These are phyloP conservation scores for Clonostachys sp. DNA, from an alignment of 2,329 filamentous ascomycete genomes.

Conservation along the genomic window DNA sequence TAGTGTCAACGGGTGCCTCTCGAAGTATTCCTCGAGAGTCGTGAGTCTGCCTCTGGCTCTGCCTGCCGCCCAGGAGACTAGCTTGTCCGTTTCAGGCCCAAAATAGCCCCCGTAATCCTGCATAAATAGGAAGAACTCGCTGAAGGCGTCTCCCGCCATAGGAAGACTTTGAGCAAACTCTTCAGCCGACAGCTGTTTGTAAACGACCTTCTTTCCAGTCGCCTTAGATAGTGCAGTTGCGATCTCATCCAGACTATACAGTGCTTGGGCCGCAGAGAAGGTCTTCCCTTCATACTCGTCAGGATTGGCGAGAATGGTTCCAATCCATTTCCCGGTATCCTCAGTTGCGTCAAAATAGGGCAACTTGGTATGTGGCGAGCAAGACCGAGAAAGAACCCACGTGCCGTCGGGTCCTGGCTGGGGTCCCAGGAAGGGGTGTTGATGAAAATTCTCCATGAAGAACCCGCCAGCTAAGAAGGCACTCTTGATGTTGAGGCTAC, in stretches of 20 bases:
- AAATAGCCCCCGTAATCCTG: background rate
- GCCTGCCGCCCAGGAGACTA: background rate
- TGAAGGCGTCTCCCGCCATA: background rate
- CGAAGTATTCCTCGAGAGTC: background rate
- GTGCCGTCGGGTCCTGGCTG: too few relatives aligned
- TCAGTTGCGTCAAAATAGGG: background rate
- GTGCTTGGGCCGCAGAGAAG: background rate
- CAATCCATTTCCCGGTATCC: background rate
- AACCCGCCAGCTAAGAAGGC: slow-evolving; percentile 33
- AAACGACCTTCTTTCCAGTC: background rate
- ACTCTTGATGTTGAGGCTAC: slow-evolving; percentile 33
- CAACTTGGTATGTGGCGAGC: too few relatives aligned
- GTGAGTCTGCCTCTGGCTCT: background rate
- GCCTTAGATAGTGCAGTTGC: background rate
- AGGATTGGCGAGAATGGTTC: background rate
- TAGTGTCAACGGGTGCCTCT: too few relatives aligned
- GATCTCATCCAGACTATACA: background rate
- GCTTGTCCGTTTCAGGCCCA: background rate
- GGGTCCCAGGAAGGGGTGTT: too few relatives aligned
- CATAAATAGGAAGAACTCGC: background rate
- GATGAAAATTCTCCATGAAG: slow-evolving; percentile 32
- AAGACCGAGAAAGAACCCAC: too few relatives aligned
- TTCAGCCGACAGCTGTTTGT: background rate
- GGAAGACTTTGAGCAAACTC: background rate
- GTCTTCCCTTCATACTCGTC: background rate